Conservation (phyloP, 768 basidiomycete species). For the Gelatoporia subvermispora region DNA sequence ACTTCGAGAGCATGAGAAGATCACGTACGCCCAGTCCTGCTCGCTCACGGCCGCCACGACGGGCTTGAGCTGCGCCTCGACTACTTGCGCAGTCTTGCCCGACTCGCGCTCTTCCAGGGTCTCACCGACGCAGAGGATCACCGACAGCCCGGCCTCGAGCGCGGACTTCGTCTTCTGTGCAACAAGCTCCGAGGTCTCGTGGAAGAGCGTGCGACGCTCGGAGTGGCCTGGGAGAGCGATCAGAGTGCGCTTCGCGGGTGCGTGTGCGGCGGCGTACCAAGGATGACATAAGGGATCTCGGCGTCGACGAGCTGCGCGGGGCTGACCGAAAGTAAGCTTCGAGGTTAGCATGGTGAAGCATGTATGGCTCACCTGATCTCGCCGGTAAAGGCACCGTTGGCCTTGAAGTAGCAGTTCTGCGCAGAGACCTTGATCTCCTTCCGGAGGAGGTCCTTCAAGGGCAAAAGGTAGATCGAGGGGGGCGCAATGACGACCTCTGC, state of each 20-base stretch:
- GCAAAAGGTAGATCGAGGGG: slow-evolving; percentile 82
- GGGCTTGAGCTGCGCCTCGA: slow-evolving; percentile 76
- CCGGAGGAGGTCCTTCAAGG: slow-evolving; percentile 56
- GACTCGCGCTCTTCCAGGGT: slow-evolving; percentile 84
- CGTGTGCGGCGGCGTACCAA: slow-evolving; percentile 60
- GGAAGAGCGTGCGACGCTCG: slow-evolving; percentile 90
- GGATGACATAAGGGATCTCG: slow-evolving; percentile 86
- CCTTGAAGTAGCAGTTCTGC: slow-evolving; percentile 86
- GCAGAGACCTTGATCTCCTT: slow-evolving; percentile 77
- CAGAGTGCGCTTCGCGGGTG: not conserved
- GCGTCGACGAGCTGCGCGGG: slow-evolving; percentile 82
- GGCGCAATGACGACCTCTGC: slow-evolving; percentile 93
- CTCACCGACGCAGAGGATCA: slow-evolving; percentile 97
- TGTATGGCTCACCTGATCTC: slow-evolving; percentile 83
- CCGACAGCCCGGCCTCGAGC: slow-evolving; percentile 65
- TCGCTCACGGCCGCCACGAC: slow-evolving; percentile 59
- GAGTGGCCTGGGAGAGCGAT: slow-evolving; percentile 68
- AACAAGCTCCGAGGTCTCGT: slow-evolving; percentile 78
- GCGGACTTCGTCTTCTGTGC: slow-evolving; percentile 86
- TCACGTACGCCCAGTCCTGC: slow-evolving; percentile 76
- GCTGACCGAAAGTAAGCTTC: slow-evolving; percentile 32
- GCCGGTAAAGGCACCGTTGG: slow-evolving; percentile 86
- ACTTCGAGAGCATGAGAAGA: not conserved
- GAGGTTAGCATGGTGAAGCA: not conserved
- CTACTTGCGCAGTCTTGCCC: slow-evolving; percentile 70